Percentiles rank a stretch among this genome's conserved stretches.
These are phyloP conservation scores for Penicillium turbatum DNA, from an alignment of 495 filamentous ascomycete species.

Conservation along the genomic window DNA sequence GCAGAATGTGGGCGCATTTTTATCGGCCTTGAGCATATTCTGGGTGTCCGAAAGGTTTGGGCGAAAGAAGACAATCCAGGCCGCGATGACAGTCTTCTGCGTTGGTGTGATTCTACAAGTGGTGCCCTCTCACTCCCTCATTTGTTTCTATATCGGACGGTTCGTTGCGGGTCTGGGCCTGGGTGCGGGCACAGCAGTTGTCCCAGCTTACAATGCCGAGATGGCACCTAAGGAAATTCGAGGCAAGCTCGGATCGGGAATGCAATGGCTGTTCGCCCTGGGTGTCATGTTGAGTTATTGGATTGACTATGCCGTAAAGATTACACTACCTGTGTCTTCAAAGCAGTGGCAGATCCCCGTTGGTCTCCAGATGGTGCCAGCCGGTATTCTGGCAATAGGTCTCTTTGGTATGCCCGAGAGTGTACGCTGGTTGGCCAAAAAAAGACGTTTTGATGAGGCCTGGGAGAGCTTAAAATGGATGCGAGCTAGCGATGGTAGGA, in stretches of 20 bases:
- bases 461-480: slow-evolving; percentile 46
- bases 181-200: slow-evolving; percentile 49
- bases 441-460: slow-evolving; percentile 47
- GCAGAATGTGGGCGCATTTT: slow-evolving; percentile 29
- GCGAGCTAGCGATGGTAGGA: slow-evolving; percentile 37
- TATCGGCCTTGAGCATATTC: slow-evolving; percentile 38
- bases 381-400: slow-evolving; percentile 41
- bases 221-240: slow-evolving; percentile 52
- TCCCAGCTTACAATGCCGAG: slow-evolving; percentile 53
- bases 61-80: slow-evolving; percentile 40
- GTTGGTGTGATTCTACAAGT: slow-evolving; percentile 43
- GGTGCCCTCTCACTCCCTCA: slow-evolving; percentile 39
- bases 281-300: slow-evolving; percentile 51
- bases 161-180: slow-evolving; percentile 54
- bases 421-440: slow-evolving; percentile 49
- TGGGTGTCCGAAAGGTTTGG: slow-evolving; percentile 39
- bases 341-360: slow-evolving; percentile 54
- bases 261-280: slow-evolving; percentile 46
- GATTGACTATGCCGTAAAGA: slow-evolving; percentile 47
- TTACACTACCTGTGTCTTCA: slow-evolving; percentile 28
- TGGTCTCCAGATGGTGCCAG: slow-evolving; percentile 47
- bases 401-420: slow-evolving; percentile 46
- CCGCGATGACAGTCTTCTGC: slow-evolving; percentile 40
- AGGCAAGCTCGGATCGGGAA: slow-evolving; percentile 45
- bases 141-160: slow-evolving; percentile 44